Conservation (phyloP, 768 basidiomycete genomes). For the Fomitopsis serialis region DNA sequence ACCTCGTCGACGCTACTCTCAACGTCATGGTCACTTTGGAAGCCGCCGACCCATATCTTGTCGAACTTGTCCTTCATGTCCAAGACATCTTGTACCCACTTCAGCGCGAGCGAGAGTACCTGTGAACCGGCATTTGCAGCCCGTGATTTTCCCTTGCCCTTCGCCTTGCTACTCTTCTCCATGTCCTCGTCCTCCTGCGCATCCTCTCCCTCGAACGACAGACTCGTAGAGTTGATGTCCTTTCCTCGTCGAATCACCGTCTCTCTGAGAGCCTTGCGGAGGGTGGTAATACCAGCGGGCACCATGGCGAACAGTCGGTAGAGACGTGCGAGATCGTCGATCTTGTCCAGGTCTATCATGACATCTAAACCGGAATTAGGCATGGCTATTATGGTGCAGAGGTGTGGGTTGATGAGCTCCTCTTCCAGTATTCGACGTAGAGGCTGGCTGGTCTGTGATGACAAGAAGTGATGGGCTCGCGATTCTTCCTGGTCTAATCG, state of each 20-base stretch:
- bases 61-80: conserved; percentile 93
- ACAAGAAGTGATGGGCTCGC: conserved; percentile 82
- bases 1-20: conserved; percentile 87
- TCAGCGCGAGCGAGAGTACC: conserved; percentile 59
- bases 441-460: conserved; percentile 61
- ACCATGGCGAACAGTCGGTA: conserved; percentile 73
- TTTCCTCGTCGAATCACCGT: conserved; percentile 72
- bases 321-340: conserved; percentile 71
- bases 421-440: conserved; percentile 74
- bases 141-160: conserved; percentile 45
- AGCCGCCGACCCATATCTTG: conserved; percentile 61
- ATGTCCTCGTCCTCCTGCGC: conserved; percentile 32
- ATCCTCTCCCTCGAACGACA: conserved; percentile 32
- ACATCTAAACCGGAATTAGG: conserved; percentile 77
- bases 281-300: conserved; percentile 53
- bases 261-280: conserved; percentile 65
- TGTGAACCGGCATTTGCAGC: conserved; percentile 35
- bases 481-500: conserved; percentile 81
- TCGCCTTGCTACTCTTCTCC: conserved; percentile 36
- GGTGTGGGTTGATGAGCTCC: conserved; percentile 71
- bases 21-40: conserved; percentile 66
- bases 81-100: conserved; percentile 92
- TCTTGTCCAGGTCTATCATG: conserved; percentile 81
- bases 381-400: conserved; percentile 71
- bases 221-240: conserved; percentile 62